Conservation (phyloP, 768 basidiomycete species). For the Leccinum variicolor region DNA sequence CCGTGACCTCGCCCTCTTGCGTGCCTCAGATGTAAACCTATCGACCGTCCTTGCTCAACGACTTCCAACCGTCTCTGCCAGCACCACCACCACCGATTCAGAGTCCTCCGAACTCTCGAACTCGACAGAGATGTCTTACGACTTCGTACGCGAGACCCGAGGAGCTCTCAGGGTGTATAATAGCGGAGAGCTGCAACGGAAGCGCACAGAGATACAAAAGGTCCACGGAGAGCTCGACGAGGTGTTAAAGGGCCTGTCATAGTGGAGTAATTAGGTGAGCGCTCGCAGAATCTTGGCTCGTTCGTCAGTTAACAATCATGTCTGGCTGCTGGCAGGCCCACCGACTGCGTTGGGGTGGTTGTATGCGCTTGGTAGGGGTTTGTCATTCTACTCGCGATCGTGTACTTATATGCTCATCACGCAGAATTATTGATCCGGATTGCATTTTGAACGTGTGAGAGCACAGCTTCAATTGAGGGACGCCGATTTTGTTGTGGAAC, state of each 20-base stretch:
- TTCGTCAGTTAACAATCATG: neutral
- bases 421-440: no score
- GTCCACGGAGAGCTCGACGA: conserved; percentile 56
- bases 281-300: neutral
- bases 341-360: neutral
- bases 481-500: no score
- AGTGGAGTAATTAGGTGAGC: conserved; percentile 9
- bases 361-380: neutral
- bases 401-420: no score
- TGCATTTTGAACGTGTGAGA: no score
- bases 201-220: conserved; percentile 54
- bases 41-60: conserved; percentile 25
- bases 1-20: conserved; percentile 69
- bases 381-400: no score
- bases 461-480: no score
- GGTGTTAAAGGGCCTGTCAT: conserved; percentile 35
- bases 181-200: conserved; percentile 46
- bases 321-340: neutral
- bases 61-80: neutral
- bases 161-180: conserved; percentile 45
- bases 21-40: conserved; percentile 51
- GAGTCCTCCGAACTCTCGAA: conserved; percentile 10
- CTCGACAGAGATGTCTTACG: conserved; percentile 45
- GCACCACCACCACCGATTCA: neutral
- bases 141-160: conserved; percentile 57